These are phyloP conservation scores for Hydrangea macrophylla DNA, from an alignment of 148 eudicot genomes.

Conservation along the genomic window DNA sequence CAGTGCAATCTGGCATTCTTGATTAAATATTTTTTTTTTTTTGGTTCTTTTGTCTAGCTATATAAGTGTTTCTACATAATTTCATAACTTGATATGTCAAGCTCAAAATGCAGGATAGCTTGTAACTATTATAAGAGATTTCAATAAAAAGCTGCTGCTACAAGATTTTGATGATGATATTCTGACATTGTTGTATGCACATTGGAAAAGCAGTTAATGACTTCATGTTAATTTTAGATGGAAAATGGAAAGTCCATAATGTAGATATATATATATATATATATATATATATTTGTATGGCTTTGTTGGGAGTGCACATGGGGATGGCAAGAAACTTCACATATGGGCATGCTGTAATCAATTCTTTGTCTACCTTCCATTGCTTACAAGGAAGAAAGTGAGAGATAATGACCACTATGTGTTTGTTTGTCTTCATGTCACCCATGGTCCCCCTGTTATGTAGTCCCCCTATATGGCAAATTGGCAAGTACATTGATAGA, in stretches of 20 bases:
- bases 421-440: constrained; percentile 4
- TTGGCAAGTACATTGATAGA: too few species aligned
- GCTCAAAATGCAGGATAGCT: constrained; percentile 8
- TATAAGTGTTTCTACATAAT: constrained; percentile 5
- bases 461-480: too few species aligned
- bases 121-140: constrained; percentile 12
- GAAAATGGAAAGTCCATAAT: neutral
- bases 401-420: constrained; percentile 7
- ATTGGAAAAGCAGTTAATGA: too few species aligned
- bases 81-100: neutral
- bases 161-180: neutral
- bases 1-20: constrained; percentile 63
- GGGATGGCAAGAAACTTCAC: constrained; percentile 25
- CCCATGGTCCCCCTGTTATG: neutral
- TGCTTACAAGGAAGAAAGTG: constrained; percentile 8
- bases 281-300: constrained; percentile 5
- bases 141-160: constrained; percentile 4
- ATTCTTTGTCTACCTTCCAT: constrained; percentile 18
- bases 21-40: constrained; percentile 21
- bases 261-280: too few species aligned
- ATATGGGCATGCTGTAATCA: constrained; percentile 26
- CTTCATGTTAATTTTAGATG: too few species aligned
- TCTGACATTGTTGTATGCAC: too few species aligned
- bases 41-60: constrained; percentile 16
- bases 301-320: constrained; percentile 36